phyloP scores from a whole-genome alignment of 192 early-diverging fungal genomes.

The Coemansia sp. region DNA sequence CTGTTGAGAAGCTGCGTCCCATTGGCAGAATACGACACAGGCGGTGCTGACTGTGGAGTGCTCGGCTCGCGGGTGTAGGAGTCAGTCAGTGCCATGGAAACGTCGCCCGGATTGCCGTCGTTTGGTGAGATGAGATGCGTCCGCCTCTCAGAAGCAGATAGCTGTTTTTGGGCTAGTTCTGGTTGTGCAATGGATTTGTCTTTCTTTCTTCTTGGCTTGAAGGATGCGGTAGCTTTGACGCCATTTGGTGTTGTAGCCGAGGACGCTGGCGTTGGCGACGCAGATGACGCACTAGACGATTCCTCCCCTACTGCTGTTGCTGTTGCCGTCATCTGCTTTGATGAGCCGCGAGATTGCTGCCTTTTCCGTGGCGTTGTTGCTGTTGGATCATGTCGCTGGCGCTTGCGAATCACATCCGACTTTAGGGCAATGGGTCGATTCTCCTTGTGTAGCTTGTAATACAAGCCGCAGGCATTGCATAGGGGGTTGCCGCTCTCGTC shows the following conservation, averaged over 20 bases:
- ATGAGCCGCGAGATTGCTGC: conserved; percentile 12
- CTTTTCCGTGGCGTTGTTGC: conserved; percentile 33
- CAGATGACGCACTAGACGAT: conserved; percentile 1
- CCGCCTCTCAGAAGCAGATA: neutral
- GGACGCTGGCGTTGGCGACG: conserved; percentile 8
- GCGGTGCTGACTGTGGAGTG: conserved; percentile 36
- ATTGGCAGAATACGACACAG: conserved; percentile 50
- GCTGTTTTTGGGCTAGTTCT: neutral
- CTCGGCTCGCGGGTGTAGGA: neutral
- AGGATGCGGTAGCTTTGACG: conserved; percentile 3
- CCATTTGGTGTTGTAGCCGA: conserved; percentile 6
- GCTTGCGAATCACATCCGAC: conserved; percentile 93
- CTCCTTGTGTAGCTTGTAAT: conserved; percentile 91
- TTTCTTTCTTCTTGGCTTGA: conserved; percentile 10
- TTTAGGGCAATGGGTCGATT: conserved; percentile 85
- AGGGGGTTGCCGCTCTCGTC: conserved; percentile 85
- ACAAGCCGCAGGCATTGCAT: conserved; percentile 98
- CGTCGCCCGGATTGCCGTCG: neutral
- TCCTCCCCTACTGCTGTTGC: conserved; percentile 8
- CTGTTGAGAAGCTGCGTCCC: conserved; percentile 50
- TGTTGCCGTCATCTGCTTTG: conserved; percentile 11
- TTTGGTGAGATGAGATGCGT: neutral
- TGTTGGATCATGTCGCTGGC: conserved; percentile 67
- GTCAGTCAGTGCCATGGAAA: neutral
- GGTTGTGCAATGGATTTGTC: conserved; percentile 4